Evolutionary conservation across 176 grass and related monocot species (phyloP).

Genomic region (Cymbopogon citratus): DNA sequence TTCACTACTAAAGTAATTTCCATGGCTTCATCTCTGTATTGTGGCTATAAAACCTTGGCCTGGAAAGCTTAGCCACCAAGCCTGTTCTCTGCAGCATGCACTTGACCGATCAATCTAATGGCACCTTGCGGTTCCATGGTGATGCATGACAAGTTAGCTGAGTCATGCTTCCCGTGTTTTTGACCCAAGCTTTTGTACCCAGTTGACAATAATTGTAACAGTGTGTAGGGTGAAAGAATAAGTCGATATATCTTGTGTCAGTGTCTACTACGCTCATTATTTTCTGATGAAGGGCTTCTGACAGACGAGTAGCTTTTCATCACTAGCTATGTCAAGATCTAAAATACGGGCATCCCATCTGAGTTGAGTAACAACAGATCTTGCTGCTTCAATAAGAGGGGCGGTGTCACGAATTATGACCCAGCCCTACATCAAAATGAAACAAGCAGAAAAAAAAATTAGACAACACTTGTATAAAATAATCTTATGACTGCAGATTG

Average conservation of each 20-base stretch:
- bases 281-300: constrained; percentile 89
- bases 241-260: constrained; percentile 37
- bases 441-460: constrained; percentile 17
- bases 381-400: constrained; percentile 71
- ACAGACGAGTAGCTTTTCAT: constrained; percentile 91
- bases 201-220: constrained; percentile 17
- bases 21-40: constrained; percentile 26
- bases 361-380: constrained; percentile 70
- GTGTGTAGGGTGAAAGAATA: constrained; percentile 35
- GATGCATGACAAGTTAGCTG: constrained; percentile 46
- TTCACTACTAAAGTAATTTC: constrained; percentile 30
- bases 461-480: neutral
- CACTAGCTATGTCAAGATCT: constrained; percentile 80
- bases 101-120: constrained; percentile 44
- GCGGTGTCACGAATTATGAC: constrained; percentile 68
- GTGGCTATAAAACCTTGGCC: constrained; percentile 33
- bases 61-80: constrained; percentile 53
- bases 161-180: constrained; percentile 12
- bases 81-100: constrained; percentile 31
- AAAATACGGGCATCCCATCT: constrained; percentile 85
- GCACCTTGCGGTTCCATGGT: constrained; percentile 59
- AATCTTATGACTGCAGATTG: neutral
- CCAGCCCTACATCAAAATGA: constrained; percentile 72
- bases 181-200: constrained; percentile 22
- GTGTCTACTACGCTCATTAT: constrained; percentile 37